These are phyloP conservation scores for Neofusicoccum sp. DNA, from an alignment of 2,329 filamentous ascomycete species.

Conservation along the genomic window DNA sequence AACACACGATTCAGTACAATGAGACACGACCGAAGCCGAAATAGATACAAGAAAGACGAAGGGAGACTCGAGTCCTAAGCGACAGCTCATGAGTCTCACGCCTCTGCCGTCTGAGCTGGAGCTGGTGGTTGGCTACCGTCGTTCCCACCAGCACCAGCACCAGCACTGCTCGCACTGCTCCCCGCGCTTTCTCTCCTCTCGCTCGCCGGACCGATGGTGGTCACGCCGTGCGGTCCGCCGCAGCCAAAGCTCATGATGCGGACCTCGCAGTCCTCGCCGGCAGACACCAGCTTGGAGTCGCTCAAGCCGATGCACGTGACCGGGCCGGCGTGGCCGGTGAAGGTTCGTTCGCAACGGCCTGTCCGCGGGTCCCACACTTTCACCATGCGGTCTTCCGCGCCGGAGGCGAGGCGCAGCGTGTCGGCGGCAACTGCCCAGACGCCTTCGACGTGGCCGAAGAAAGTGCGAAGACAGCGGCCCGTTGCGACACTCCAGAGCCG, in stretches of 20 bases:
- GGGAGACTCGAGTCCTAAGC: too few species aligned
- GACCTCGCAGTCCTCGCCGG: slow-evolving; percentile 90
- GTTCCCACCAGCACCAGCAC: not conserved
- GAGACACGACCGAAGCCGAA: too few species aligned
- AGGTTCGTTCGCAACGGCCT: slow-evolving; percentile 87
- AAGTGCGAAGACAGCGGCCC: slow-evolving; percentile 80
- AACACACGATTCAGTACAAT: too few species aligned
- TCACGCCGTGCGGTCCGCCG: slow-evolving; percentile 10
- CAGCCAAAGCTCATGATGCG: slow-evolving; percentile 53
- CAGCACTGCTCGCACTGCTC: not conserved
- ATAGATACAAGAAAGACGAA: too few species aligned
- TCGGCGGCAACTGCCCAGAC: slow-evolving; percentile 93
- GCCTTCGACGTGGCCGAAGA: slow-evolving; percentile 95
- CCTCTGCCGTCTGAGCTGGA: too few species aligned
- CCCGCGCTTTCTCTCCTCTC: not conserved
- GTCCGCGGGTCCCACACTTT: slow-evolving; percentile 94
- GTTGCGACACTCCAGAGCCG: slow-evolving; percentile 87
- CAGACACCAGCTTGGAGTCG: slow-evolving; percentile 84
- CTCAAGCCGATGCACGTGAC: slow-evolving; percentile 92
- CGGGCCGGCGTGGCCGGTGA: slow-evolving; percentile 84
- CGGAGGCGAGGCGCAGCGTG: slow-evolving; percentile 81
- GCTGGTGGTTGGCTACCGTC: not conserved
- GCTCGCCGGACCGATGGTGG: slow-evolving; percentile 6
- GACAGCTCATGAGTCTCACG: too few species aligned
- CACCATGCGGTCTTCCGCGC: slow-evolving; percentile 89